Base-by-base conservation (phyloP, 345 rosid genomes). In the Ceriops decandra region DNA sequence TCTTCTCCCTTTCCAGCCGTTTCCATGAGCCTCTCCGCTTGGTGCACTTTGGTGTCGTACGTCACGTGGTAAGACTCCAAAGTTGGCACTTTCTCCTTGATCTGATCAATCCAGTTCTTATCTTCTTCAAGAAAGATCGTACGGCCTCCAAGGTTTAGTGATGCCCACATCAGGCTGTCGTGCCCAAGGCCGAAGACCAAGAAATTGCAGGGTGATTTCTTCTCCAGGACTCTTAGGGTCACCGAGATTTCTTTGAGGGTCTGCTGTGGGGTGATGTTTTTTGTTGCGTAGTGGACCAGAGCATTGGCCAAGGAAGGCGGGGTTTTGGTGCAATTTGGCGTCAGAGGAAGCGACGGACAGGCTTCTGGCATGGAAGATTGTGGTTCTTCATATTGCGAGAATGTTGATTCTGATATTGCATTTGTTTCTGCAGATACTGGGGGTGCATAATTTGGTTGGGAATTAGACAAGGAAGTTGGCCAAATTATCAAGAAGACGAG, bases 161-260 rank as follows among this genome's bases (percentile, higher is more conserved):
- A 68, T 7, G 85, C 60, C 98, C 97, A 93, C 98, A 91, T 91
- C 21, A 91, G 86, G 79, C 98, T 93, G 78, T 91, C 98, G 68
- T 86, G 85, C 32, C 97, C 97, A 0, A 93, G 79, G 58, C 98
- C 98, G 36, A 91, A 91, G 30, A 93, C 89, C 1, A 93, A 79
- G 77, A 93, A 91, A 73, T 87, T 93, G 84, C 92, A 89, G 4
- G 98, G 98, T 0, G 92, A 88, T 63, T 78, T 91, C 70, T 82
- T 84, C 57, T 83, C 80, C 1, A 93, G 78, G 9, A 89, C 79
- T 77, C 83, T 73, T 11, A 86, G 71, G 7, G 95, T 67, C 28
- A 93, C 89, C 2, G 97, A 88, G 78, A 93, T 85, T 71, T 93
- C 97, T 6, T 84, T 77, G 26, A 81, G 70, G 36, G 98, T 88